Evolutionary conservation across 768 basidiomycete species (phyloP).

Genomic region (Boletus rubropictus): DNA sequence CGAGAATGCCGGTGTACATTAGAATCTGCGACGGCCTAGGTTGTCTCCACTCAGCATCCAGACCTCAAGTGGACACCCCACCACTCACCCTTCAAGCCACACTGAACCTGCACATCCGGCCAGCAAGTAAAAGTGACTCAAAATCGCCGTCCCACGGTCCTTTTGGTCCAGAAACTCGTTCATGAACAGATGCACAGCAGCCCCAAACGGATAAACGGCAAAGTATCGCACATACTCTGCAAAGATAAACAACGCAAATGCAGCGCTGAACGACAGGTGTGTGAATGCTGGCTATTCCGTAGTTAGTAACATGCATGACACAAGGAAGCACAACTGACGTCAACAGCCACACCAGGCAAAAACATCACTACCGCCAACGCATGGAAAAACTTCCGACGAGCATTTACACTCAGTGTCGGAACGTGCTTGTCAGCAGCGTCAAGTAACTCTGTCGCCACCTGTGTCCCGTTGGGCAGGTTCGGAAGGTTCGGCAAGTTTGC

Average conservation of each 20-base stretch:
- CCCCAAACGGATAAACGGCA: conserved; percentile 94
- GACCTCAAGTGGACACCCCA: background rate
- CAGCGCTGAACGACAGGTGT: conserved; percentile 89
- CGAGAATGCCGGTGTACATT: conserved; percentile 80
- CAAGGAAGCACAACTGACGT: conserved; percentile 53
- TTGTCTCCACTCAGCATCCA: conserved; percentile 4
- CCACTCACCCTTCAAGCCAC: conserved; percentile 88
- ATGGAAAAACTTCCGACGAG: conserved; percentile 95
- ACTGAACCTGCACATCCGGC: conserved; percentile 91
- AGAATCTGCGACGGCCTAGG: conserved; percentile 46
- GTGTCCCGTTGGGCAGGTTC: conserved; percentile 51
- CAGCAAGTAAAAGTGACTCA: conserved; percentile 95
- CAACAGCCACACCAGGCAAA: conserved; percentile 85
- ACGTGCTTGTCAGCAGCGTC: conserved; percentile 89
- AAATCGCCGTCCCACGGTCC: conserved; percentile 91
- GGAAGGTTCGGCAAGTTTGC: conserved; percentile 49
- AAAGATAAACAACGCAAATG: conserved; percentile 93
- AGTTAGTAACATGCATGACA: conserved; percentile 11
- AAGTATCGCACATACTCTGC: conserved; percentile 98
- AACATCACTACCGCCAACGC: conserved; percentile 95
- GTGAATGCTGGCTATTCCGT: conserved; percentile 83
- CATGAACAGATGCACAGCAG: conserved; percentile 90
- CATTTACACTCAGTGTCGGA: conserved; percentile 85
- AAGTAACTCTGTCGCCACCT: conserved; percentile 55
- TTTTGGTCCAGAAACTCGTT: conserved; percentile 95